A percentile compares a stretch with the other conserved stretches of the same genome.
Conservation (phyloP, 2,329 filamentous ascomycete genomes). For the Emmonsia crescens region DNA sequence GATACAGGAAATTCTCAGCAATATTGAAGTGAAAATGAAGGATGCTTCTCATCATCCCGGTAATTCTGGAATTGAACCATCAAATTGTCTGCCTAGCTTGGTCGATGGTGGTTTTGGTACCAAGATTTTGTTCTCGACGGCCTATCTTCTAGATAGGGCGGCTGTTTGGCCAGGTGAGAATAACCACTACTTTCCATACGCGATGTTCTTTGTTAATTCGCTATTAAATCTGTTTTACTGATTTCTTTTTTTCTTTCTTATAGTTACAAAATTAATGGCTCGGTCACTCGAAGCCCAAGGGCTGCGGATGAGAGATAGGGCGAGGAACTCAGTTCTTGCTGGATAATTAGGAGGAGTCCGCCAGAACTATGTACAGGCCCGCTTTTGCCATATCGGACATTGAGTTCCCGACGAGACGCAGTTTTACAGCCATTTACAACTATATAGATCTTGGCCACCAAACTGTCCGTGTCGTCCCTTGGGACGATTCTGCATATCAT, state of each 20-base stretch:
- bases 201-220: background rate
- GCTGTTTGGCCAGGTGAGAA: constrained; percentile 82
- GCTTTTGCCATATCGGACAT: background rate
- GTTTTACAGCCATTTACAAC: background rate
- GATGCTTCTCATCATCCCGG: constrained; percentile 37
- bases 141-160: constrained; percentile 77
- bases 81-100: constrained; percentile 46
- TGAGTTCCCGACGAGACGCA: background rate
- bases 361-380: background rate
- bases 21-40: constrained; percentile 69
- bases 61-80: constrained; percentile 24
- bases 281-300: constrained; percentile 55
- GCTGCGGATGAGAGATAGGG: constrained; percentile 50
- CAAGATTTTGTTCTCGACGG: constrained; percentile 73
- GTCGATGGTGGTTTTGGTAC: constrained; percentile 67
- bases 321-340: constrained; percentile 24
- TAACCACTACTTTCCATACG: background rate
- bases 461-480: background rate
- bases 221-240: background rate
- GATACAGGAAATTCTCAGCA: constrained; percentile 65
- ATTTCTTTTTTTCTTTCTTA: background rate
- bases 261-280: constrained; percentile 60
- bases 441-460: background rate
- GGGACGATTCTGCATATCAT: background rate
- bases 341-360: background rate